phyloP scores from a whole-genome alignment of 2,329 filamentous ascomycete species.

The Aspergillus puulaauensis region DNA sequence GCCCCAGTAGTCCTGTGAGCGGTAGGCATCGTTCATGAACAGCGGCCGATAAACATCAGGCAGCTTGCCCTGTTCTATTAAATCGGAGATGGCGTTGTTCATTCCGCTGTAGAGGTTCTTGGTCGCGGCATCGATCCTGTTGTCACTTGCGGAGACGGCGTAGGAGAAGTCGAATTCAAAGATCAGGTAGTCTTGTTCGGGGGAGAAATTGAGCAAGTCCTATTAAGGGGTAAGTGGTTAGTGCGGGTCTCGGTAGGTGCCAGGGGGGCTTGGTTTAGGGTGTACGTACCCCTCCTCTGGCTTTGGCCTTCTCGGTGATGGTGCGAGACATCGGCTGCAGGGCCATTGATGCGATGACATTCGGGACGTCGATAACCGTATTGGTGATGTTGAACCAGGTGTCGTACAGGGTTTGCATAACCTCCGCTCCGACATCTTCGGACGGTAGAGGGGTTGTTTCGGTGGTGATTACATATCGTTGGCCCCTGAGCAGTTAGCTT shows the following conservation, averaged over 20 bases:
- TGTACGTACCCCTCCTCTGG: constrained; percentile 35
- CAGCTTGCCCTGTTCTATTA: constrained; percentile 34
- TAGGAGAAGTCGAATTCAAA: constrained; percentile 49
- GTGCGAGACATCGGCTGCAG: constrained; percentile 38
- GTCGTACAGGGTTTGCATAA: constrained; percentile 34
- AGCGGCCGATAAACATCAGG: constrained; percentile 44
- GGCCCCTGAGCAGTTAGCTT: constrained; percentile 24
- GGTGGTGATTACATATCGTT: constrained; percentile 42
- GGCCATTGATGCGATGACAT: constrained; percentile 33
- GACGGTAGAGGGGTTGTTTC: constrained; percentile 40
- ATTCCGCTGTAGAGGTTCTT: constrained; percentile 40
- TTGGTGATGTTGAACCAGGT: constrained; percentile 33
- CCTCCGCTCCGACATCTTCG: constrained; percentile 25
- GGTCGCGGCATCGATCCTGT: constrained; percentile 40
- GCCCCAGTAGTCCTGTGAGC: constrained; percentile 46
- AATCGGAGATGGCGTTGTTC: constrained; percentile 33
- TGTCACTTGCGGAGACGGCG: constrained; percentile 31
- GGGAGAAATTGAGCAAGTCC: constrained; percentile 44
- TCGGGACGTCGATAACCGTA: constrained; percentile 26
- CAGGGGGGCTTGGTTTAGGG: not conserved
- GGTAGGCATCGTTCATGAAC: constrained; percentile 50
- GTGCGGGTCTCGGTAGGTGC: not conserved
- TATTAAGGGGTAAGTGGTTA: constrained; percentile 6
- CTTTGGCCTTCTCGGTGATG: constrained; percentile 34
- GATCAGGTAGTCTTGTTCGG: constrained; percentile 43